Evolutionary conservation across 2,329 filamentous ascomycete species (phyloP).

Genomic region (Albifimbria verrucaria): DNA sequence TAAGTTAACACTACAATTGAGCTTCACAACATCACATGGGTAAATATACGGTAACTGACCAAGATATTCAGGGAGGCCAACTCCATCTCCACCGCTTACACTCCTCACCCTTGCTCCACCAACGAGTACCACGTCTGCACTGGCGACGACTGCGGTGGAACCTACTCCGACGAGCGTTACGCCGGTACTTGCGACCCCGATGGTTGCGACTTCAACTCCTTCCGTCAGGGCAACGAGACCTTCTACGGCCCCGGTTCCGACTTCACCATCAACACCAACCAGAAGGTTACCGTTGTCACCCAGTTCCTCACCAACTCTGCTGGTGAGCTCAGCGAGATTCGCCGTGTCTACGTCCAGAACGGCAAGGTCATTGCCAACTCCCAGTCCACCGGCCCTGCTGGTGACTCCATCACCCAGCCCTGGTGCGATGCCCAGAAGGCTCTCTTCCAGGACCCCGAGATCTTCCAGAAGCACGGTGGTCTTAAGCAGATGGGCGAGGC

Average conservation of each 20-base stretch:
- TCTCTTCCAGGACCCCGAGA: constrained; percentile 47
- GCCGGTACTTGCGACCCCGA: constrained; percentile 60
- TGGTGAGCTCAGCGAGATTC: constrained; percentile 55
- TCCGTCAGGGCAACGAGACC: constrained; percentile 56
- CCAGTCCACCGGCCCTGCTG: constrained; percentile 28
- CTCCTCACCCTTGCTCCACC: constrained; percentile 58
- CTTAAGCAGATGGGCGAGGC: constrained; percentile 48
- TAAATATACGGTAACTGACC: no score
- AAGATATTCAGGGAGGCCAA: constrained; percentile 50
- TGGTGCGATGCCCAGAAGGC: constrained; percentile 57
- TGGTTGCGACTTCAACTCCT: constrained; percentile 66
- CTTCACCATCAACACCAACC: constrained; percentile 52
- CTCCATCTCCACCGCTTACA: constrained; percentile 58
- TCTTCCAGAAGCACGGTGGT: constrained; percentile 54
- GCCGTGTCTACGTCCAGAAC: constrained; percentile 61
- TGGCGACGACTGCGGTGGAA: constrained; percentile 46
- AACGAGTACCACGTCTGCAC: constrained; percentile 46
- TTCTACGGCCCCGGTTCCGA: constrained; percentile 55
- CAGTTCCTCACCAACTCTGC: constrained; percentile 49
- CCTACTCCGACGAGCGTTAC: constrained; percentile 49
- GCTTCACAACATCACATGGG: no score
- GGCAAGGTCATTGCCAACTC: constrained; percentile 53
- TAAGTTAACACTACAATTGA: no score
- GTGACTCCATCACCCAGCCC: constrained; percentile 47
- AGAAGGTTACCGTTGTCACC: constrained; percentile 60